These are phyloP conservation scores for Abrus pulchellus DNA, from an alignment of 306 rosid genomes.

Conservation along the genomic window DNA sequence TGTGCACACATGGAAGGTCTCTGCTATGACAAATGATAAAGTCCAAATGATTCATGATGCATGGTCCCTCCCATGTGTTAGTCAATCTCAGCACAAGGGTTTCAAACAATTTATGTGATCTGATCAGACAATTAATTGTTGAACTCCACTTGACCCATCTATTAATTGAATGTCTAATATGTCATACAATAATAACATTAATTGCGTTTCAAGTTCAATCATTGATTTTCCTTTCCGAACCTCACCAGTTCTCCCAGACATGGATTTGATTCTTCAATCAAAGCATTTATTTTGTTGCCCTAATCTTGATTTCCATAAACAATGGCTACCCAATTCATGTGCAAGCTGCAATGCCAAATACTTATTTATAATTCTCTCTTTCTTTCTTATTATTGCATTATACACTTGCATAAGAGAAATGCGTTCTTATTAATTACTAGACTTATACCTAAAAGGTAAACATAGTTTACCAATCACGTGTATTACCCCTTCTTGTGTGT, in stretches of 20 bases:
- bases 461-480: constrained; percentile 46
- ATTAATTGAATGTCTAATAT: constrained; percentile 37
- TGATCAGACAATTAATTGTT: constrained; percentile 45
- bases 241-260: constrained; percentile 53
- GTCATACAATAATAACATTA: constrained; percentile 34
- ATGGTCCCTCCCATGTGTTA: constrained; percentile 68
- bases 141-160: constrained; percentile 52
- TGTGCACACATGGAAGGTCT: constrained; percentile 72
- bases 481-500: constrained; percentile 51
- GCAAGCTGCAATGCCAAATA: constrained; percentile 37
- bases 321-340: constrained; percentile 49
- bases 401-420: constrained; percentile 31
- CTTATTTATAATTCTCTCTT: background rate
- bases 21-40: constrained; percentile 44
- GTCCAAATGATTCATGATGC: constrained; percentile 51
- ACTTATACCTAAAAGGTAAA: constrained; percentile 3
- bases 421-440: constrained; percentile 12
- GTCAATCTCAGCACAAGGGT: constrained; percentile 45
- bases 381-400: background rate
- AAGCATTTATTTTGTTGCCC: constrained; percentile 36
- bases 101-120: constrained; percentile 46
- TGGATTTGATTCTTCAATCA: constrained; percentile 51
- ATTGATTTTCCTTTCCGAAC: constrained; percentile 42
- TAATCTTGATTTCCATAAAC: constrained; percentile 22
- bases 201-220: constrained; percentile 47